Base-by-base conservation (phyloP, 805 yeast species). In the Candida caryicola region DNA sequence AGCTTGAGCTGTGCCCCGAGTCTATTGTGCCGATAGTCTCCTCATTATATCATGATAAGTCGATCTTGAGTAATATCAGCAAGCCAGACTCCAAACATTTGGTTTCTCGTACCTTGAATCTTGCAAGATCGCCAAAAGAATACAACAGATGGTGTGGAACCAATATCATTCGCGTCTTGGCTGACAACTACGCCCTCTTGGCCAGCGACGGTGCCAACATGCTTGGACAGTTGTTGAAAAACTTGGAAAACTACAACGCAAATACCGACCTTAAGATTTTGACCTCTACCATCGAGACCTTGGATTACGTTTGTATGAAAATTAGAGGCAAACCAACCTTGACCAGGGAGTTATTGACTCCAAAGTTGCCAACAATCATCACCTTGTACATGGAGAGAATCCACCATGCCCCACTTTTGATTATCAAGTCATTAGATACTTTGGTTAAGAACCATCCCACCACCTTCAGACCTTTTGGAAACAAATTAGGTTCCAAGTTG, bases 301-400 rank as follows among this genome's bases (percentile, higher is more conserved):
- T 76, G 34, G 60, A 68, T 29, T 54, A 52, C 39, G 51, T 74
- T 2, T 66, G 75, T 39, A 59, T 64, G 32, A 64, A 72, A 33
- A 79, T 82, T 40, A 77, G 85, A 54, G 91, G 88, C 2, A 89
- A 89, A 54, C 87, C 95, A 1, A 81, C 89, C 1, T 70, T 91
- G 29, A 82, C 91, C 2, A 76, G 97, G 55, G 96, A 89, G 54
- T 66, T 84, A 6, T 71, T 88, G 40, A 85, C 95, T 2, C 95
- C 96, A 5, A 81, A 81, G 49, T 65, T 91, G 40, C 78, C 85
- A 7, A 68, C 71, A 2, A 76, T 84, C 30, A 76, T 87, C 41
- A 60, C 74, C 13, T 57, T 73, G 4, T 67, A 81, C 35, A 51
- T 87, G 39, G 77, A 71, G 3, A 56, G 57, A 31, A 28, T 69